phyloP scores from a whole-genome alignment of 2,329 filamentous ascomycete genomes.

The Onygenales sp. region DNA sequence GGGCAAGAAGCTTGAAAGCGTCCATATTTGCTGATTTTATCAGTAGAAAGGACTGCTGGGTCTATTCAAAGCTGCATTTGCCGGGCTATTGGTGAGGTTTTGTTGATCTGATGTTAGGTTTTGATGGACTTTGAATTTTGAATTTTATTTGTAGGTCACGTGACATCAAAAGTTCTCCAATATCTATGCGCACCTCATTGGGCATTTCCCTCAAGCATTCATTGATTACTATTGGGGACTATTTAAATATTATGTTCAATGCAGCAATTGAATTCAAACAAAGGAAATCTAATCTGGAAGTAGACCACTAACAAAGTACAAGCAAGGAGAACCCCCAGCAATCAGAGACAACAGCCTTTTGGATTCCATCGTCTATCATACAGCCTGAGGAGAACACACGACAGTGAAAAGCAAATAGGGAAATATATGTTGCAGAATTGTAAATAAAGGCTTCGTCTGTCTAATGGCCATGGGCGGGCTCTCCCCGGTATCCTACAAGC shows the following conservation, averaged over 20 bases:
- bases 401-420: slow-evolving; percentile 19
- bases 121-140: background rate
- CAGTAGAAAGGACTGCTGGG: background rate
- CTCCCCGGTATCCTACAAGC: slow-evolving; percentile 82
- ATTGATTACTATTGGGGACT: background rate
- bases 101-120: background rate
- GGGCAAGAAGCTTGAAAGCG: slow-evolving; percentile 35
- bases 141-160: background rate
- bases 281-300: slow-evolving; percentile 3
- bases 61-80: background rate
- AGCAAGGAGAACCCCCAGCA: slow-evolving; percentile 4
- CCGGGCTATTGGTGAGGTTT: background rate
- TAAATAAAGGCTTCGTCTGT: slow-evolving; percentile 2
- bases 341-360: slow-evolving; percentile 29
- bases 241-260: background rate
- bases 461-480: slow-evolving; percentile 40
- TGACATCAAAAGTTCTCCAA: background rate
- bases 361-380: slow-evolving; percentile 40
- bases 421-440: slow-evolving; percentile 14
- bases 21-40: slow-evolving; percentile 26
- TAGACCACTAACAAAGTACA: background rate
- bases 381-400: slow-evolving; percentile 29
- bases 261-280: background rate
- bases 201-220: no score
- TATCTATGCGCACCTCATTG: no score